Percentiles rank a stretch among this genome's conserved stretches.
Evolutionary conservation across 495 filamentous ascomycete species (phyloP).

Genomic region (Talaromyces stipitatus): DNA sequence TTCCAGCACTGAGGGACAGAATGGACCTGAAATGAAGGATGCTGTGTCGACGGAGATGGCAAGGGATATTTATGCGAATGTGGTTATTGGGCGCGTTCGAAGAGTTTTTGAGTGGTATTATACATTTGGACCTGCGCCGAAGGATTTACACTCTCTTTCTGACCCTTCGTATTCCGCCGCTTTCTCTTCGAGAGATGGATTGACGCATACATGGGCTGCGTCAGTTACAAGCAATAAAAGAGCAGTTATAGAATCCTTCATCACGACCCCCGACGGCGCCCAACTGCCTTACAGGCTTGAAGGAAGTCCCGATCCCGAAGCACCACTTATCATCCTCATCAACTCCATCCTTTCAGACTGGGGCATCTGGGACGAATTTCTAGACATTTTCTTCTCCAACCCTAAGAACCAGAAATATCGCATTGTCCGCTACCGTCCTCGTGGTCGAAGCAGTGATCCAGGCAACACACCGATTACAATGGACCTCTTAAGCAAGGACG

Average conservation of each 20-base stretch:
- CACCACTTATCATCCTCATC: constrained; percentile 61
- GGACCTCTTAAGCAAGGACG: constrained; percentile 58
- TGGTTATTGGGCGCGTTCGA: constrained; percentile 46
- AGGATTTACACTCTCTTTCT: constrained; percentile 50
- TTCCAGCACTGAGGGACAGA: constrained; percentile 53
- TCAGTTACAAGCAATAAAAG: constrained; percentile 27
- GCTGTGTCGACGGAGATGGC: constrained; percentile 51
- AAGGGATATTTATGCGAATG: constrained; percentile 45
- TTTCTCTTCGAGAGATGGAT: constrained; percentile 46
- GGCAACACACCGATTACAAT: constrained; percentile 32
- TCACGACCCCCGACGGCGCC: constrained; percentile 61
- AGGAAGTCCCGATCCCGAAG: constrained; percentile 54
- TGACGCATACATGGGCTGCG: constrained; percentile 44
- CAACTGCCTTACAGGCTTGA: constrained; percentile 65
- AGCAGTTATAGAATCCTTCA: constrained; percentile 53
- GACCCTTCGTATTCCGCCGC: constrained; percentile 25
- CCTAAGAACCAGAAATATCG: constrained; percentile 34
- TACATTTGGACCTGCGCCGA: constrained; percentile 64
- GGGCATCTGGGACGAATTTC: constrained; percentile 70
- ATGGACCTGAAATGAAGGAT: constrained; percentile 54
- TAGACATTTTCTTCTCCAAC: constrained; percentile 51
- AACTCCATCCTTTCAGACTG: constrained; percentile 69
- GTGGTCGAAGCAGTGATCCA: not conserved
- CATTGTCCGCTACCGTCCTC: constrained; percentile 60
- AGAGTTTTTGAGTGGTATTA: constrained; percentile 65